Evolutionary conservation across 2,329 filamentous ascomycete species (phyloP).

Genomic region (Chrysosporium queenslandicum): DNA sequence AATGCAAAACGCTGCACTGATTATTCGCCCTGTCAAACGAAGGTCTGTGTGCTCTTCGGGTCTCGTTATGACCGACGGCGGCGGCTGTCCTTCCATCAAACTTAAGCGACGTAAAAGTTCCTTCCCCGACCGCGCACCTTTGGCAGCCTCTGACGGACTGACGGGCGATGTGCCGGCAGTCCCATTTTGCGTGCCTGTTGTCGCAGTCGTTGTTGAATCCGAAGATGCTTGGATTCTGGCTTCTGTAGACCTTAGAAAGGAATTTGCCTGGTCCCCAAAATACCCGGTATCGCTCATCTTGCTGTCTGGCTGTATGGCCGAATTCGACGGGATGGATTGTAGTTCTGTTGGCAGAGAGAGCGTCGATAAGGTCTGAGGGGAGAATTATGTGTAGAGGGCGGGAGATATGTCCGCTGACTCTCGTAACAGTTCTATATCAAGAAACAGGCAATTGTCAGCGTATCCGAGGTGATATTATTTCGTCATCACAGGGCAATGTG

Average conservation of each 20-base stretch:
- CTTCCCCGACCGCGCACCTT: constrained; percentile 38
- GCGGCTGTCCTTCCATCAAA: constrained; percentile 33
- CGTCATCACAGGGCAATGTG: not conserved
- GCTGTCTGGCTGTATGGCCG: not conserved
- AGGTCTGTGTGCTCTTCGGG: constrained; percentile 46
- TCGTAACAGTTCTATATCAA: no score
- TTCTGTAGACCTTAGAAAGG: not conserved
- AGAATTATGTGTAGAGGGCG: no score
- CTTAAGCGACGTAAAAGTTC: constrained; percentile 47
- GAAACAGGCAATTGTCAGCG: not conserved
- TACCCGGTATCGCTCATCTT: not conserved
- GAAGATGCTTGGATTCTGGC: not conserved
- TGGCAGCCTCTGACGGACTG: constrained; percentile 36
- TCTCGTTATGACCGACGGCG: constrained; percentile 41
- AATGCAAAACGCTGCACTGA: constrained; percentile 54
- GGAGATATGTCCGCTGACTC: no score
- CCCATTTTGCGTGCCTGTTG: not conserved
- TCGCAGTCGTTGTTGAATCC: not conserved
- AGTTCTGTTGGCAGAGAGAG: not conserved
- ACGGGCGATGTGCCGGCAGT: constrained; percentile 3
- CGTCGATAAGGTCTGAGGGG: no score
- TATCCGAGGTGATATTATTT: not conserved
- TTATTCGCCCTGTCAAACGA: constrained; percentile 51
- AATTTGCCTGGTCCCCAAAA: not conserved
- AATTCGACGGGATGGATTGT: not conserved